Percentiles rank a stretch among this genome's conserved stretches.
These are phyloP conservation scores for Cladosporium sp. DNA, from an alignment of 2,329 filamentous ascomycete species.

Conservation along the genomic window DNA sequence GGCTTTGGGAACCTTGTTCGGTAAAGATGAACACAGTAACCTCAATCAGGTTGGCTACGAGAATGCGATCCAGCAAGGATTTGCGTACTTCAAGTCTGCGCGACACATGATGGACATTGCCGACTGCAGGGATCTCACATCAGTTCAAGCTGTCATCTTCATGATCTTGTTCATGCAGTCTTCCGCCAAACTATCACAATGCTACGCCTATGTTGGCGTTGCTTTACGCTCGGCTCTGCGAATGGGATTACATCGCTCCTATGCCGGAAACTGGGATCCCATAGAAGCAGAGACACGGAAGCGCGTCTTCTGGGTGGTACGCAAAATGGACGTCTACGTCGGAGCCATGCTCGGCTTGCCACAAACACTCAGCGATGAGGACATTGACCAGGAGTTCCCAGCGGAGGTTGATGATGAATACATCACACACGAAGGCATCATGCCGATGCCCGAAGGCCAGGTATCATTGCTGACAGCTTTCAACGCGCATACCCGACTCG, in stretches of 20 bases:
- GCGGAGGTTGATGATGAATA: constrained; percentile 47
- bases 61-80: constrained; percentile 45
- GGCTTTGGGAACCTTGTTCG: constrained; percentile 44
- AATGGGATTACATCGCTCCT: constrained; percentile 48
- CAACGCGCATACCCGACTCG: constrained; percentile 56
- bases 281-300: constrained; percentile 47
- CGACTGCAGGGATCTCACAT: constrained; percentile 47
- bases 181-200: constrained; percentile 49
- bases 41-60: constrained; percentile 41
- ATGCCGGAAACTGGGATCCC: constrained; percentile 42
- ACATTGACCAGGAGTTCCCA: constrained; percentile 46
- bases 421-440: constrained; percentile 45
- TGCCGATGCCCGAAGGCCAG: constrained; percentile 50
- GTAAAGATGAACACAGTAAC: constrained; percentile 34
- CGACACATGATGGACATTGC: constrained; percentile 48
- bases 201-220: constrained; percentile 50
- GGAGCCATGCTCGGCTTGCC: constrained; percentile 48
- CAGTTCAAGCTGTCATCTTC: constrained; percentile 48
- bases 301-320: constrained; percentile 48
- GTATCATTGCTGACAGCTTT: constrained; percentile 56
- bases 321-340: constrained; percentile 50
- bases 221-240: constrained; percentile 47
- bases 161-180: constrained; percentile 52
- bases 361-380: constrained; percentile 44
- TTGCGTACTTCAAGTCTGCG: constrained; percentile 46